A percentile compares a stretch with the other conserved stretches of the same genome.
These are phyloP conservation scores for Dimocarpus longan DNA, from an alignment of 345 rosid genomes.

Conservation along the genomic window DNA sequence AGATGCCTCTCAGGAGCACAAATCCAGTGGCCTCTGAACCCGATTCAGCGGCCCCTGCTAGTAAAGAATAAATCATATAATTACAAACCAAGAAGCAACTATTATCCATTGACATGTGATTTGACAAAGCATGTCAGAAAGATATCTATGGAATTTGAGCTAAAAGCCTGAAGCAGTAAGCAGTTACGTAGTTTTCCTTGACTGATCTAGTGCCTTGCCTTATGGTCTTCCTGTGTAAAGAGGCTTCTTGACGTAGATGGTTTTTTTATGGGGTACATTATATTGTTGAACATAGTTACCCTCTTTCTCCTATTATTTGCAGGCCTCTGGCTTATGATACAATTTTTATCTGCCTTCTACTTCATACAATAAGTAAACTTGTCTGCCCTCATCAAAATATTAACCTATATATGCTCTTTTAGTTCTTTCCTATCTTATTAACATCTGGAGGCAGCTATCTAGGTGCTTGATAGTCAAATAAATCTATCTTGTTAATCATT, in stretches of 20 bases:
- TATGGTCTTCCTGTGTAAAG: background rate
- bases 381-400: background rate
- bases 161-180: background rate
- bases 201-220: slow-evolving; percentile 4
- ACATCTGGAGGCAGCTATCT: background rate
- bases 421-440: background rate
- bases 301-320: slow-evolving; percentile 1
- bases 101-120: background rate
- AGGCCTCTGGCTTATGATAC: slow-evolving; percentile 1
- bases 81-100: background rate
- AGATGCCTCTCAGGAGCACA: slow-evolving; percentile 55
- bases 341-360: slow-evolving; percentile 10
- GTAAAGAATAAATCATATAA: slow-evolving; percentile 38
- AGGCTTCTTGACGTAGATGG: background rate
- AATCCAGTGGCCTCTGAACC: slow-evolving; percentile 26
- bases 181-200: slow-evolving; percentile 4
- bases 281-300: background rate
- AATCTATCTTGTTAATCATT: background rate
- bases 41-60: slow-evolving; percentile 32
- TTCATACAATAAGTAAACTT: background rate
- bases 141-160: background rate
- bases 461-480: background rate
- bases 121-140: slow-evolving; percentile 9
- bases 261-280: background rate
- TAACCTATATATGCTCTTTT: background rate